Percentiles rank a stretch among this genome's conserved stretches.
Evolutionary conservation across 257 asterid species (phyloP).

Genomic region (Plantago ovata): DNA sequence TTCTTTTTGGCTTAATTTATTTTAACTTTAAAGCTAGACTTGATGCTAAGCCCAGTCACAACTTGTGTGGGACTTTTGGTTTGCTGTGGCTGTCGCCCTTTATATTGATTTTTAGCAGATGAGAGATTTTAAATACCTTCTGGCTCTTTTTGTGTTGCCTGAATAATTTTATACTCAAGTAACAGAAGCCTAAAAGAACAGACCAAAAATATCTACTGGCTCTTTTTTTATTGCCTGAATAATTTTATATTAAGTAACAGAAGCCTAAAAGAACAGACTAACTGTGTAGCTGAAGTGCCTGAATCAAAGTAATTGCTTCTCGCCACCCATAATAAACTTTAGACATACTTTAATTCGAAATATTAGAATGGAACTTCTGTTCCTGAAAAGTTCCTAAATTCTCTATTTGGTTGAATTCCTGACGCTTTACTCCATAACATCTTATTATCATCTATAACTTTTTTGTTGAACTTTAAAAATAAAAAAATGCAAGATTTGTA

Average conservation of each 20-base stretch:
- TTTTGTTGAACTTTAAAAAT: background rate
- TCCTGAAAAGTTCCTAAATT: background rate
- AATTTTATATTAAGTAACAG: too few species aligned
- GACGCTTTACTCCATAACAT: background rate
- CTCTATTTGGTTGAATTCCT: background rate
- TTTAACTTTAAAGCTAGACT: constrained; percentile 4
- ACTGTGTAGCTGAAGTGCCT: too few species aligned
- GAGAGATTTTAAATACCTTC: background rate
- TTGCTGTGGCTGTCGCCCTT: constrained; percentile 3
- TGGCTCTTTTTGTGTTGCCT: background rate
- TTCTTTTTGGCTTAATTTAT: constrained; percentile 16
- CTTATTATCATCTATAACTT: background rate
- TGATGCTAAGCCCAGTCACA: background rate
- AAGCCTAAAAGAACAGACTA: background rate
- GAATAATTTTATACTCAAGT: background rate
- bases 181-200: background rate
- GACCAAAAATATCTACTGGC: too few species aligned
- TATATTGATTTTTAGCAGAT: background rate
- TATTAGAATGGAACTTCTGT: background rate
- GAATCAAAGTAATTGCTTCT: too few species aligned
- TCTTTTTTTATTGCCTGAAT: too few species aligned
- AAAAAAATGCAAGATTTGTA: too few species aligned
- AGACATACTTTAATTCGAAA: too few species aligned
- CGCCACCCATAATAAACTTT: too few species aligned
- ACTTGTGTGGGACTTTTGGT: background rate